A percentile compares a stretch with the other conserved stretches of the same genome.
Conservation (phyloP, 768 basidiomycete genomes). For the Boletellus ananas region DNA sequence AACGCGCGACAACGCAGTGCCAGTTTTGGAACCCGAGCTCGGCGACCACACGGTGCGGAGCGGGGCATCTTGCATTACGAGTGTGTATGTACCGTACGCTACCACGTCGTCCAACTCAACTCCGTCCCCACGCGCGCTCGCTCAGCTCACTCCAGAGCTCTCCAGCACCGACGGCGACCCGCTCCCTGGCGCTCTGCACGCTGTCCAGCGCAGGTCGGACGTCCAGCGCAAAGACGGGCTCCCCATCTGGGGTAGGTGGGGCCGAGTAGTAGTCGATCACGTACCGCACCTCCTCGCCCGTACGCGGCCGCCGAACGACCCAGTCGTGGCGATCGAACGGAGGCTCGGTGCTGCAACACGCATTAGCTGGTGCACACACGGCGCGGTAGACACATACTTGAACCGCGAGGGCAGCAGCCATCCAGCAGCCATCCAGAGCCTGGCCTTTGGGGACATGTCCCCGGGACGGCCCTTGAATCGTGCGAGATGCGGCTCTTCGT, state of each 20-base stretch:
- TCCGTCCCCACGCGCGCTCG: slow-evolving; percentile 26
- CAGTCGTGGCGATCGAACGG: slow-evolving; percentile 99
- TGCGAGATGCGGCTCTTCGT: slow-evolving; percentile 68
- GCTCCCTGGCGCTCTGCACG: slow-evolving; percentile 67
- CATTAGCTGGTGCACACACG: not conserved
- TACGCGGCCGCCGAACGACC: slow-evolving; percentile 78
- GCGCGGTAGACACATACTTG: slow-evolving; percentile 53
- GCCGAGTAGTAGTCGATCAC: slow-evolving; percentile 99
- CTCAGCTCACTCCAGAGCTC: slow-evolving; percentile 56
- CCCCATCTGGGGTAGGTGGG: slow-evolving; percentile 83
- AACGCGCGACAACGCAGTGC: slow-evolving; percentile 16
- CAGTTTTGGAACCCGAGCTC: slow-evolving; percentile 20
- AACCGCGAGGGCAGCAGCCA: slow-evolving; percentile 87
- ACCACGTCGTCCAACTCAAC: slow-evolving; percentile 10
- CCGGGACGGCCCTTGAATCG: slow-evolving; percentile 89
- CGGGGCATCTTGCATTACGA: slow-evolving; percentile 2
- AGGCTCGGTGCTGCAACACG: slow-evolving; percentile 64
- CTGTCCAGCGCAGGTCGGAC: slow-evolving; percentile 93
- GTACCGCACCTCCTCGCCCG: slow-evolving; percentile 85
- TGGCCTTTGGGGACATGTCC: slow-evolving; percentile 91
- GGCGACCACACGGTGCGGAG: not conserved
- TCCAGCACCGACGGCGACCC: slow-evolving; percentile 66
- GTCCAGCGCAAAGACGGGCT: slow-evolving; percentile 92
- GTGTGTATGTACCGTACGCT: slow-evolving; percentile 8
- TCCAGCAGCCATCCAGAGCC: slow-evolving; percentile 80